phyloP scores from a whole-genome alignment of 2,329 filamentous ascomycete genomes.

The Colletotrichum zoysiae region DNA sequence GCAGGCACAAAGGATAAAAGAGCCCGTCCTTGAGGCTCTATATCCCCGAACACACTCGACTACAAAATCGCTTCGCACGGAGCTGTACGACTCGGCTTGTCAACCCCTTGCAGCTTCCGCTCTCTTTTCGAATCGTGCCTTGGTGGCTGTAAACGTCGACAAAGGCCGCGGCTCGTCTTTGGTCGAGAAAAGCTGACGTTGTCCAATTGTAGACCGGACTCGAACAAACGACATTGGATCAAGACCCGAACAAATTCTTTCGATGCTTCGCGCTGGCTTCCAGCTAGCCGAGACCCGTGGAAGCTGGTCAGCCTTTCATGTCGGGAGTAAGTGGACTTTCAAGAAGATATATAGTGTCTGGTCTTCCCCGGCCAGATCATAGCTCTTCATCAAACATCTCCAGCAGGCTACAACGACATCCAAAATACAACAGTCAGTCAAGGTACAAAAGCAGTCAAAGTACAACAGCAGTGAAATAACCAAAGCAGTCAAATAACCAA shows the following conservation, averaged over 20 bases:
- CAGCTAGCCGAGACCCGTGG: too few species aligned
- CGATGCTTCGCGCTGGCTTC: background rate
- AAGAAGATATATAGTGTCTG: background rate
- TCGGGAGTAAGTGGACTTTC: too few species aligned
- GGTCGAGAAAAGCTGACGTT: background rate
- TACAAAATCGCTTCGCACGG: background rate
- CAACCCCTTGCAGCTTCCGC: background rate
- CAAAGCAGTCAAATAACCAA: too few species aligned
- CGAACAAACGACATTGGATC: background rate
- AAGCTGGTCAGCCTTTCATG: background rate
- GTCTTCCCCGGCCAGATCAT: too few species aligned
- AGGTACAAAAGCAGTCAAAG: too few species aligned
- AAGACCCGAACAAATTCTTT: background rate
- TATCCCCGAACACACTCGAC: background rate
- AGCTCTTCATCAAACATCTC: too few species aligned
- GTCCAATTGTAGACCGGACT: background rate
- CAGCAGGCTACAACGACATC: background rate
- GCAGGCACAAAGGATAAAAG: background rate
- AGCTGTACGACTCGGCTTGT: background rate
- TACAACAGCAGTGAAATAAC: too few species aligned
- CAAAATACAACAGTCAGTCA: too few species aligned
- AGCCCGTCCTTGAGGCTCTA: background rate
- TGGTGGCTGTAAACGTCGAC: background rate
- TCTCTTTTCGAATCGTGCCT: background rate
- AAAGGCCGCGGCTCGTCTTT: background rate